Evolutionary conservation across 1,139 yeast genomes (phyloP).

Genomic region (Kodamaea fungicola): DNA sequence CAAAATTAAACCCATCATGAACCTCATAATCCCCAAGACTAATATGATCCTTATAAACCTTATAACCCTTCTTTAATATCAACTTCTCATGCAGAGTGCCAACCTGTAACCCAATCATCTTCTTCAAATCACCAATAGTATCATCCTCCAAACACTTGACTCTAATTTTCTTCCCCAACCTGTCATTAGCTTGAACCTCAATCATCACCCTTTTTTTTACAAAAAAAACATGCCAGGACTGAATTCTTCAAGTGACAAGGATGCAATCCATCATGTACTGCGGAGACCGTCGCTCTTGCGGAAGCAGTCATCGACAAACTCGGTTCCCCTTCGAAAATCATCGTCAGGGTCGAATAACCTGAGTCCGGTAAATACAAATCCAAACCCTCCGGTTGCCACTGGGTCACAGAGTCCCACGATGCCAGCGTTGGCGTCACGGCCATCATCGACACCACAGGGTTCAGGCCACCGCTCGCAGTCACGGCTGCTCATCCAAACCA

Average conservation of each 20-base stretch:
- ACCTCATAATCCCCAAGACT: slow-evolving; percentile 89
- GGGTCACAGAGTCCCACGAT: slow-evolving; percentile 1
- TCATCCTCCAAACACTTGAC: slow-evolving; percentile 87
- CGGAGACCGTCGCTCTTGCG: slow-evolving; percentile 14
- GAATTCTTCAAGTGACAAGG: not conserved
- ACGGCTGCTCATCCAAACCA: slow-evolving; percentile 18
- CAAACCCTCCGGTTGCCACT: not conserved
- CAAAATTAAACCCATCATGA: slow-evolving; percentile 85
- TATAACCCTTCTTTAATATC: slow-evolving; percentile 72
- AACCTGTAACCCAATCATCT: slow-evolving; percentile 74
- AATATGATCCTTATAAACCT: slow-evolving; percentile 83
- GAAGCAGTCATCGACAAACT: slow-evolving; percentile 8
- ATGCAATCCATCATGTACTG: slow-evolving; percentile 1
- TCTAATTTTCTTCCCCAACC: slow-evolving; percentile 82
- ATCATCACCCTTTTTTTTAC: slow-evolving; percentile 9
- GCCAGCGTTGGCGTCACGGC: not conserved
- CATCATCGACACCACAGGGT: slow-evolving; percentile 1
- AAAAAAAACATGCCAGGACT: not conserved
- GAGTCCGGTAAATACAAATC: slow-evolving; percentile 1
- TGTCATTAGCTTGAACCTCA: slow-evolving; percentile 16
- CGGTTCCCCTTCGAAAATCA: slow-evolving; percentile 1
- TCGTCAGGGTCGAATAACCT: slow-evolving; percentile 2
- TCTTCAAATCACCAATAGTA: slow-evolving; percentile 88
- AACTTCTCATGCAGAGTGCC: slow-evolving; percentile 69
- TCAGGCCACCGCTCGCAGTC: slow-evolving; percentile 16